A percentile compares a stretch with the other conserved stretches of the same genome.
phyloP scores from a whole-genome alignment of 306 rosid genomes.

The Castanea crenata region DNA sequence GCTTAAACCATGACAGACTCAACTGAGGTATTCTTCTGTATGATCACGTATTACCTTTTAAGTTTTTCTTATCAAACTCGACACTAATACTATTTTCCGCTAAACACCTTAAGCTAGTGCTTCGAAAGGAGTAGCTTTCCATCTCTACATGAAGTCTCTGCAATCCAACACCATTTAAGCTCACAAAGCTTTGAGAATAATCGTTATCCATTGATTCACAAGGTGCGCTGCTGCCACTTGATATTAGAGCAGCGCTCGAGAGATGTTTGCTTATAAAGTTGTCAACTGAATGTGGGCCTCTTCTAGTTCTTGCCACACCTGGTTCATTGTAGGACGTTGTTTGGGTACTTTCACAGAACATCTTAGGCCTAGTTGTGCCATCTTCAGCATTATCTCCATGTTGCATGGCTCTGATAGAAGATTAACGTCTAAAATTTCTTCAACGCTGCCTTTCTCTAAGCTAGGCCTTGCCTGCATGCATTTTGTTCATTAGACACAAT shows the following conservation, averaged over 20 bases:
- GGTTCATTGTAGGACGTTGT: slow-evolving; percentile 71
- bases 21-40: slow-evolving; percentile 9
- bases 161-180: slow-evolving; percentile 57
- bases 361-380: slow-evolving; percentile 69
- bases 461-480: slow-evolving; percentile 79
- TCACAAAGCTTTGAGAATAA: slow-evolving; percentile 59
- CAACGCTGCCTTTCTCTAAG: slow-evolving; percentile 57
- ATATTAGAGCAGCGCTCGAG: slow-evolving; percentile 13
- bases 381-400: slow-evolving; percentile 60
- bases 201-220: slow-evolving; percentile 30
- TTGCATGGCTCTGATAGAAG: slow-evolving; percentile 63
- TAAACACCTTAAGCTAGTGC: slow-evolving; percentile 55
- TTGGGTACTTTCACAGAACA: slow-evolving; percentile 67
- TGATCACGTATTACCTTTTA: slow-evolving; percentile 29
- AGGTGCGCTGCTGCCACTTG: slow-evolving; percentile 5
- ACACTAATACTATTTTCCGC: slow-evolving; percentile 54
- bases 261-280: slow-evolving; percentile 31
- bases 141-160: slow-evolving; percentile 62
- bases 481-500: background rate
- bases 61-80: slow-evolving; percentile 34
- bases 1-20: background rate
- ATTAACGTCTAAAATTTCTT: slow-evolving; percentile 70
- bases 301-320: slow-evolving; percentile 62
- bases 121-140: slow-evolving; percentile 57
- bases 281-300: slow-evolving; percentile 42